Conservation (phyloP, 164 flowering plant species). For the Chimonanthus praecox region DNA sequence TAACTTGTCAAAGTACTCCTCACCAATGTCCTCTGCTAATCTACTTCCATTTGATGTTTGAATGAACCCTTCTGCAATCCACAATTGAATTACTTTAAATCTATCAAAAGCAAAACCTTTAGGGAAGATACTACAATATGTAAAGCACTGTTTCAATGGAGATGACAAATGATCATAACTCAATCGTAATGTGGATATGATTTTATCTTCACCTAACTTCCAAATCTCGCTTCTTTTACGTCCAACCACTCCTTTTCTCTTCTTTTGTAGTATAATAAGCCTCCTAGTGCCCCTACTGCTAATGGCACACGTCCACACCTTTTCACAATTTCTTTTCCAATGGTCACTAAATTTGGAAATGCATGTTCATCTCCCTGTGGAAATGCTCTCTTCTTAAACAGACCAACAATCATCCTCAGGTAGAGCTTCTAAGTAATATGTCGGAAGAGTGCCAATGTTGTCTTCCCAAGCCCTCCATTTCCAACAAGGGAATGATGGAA, state of each 20-base stretch:
- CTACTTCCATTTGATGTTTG: not conserved
- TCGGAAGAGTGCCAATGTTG: not conserved
- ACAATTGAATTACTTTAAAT: constrained; percentile 8
- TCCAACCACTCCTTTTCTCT: too few relatives aligned
- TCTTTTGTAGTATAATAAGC: too few relatives aligned
- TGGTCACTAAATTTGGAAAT: too few relatives aligned
- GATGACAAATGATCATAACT: constrained; percentile 2
- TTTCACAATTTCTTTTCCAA: too few relatives aligned
- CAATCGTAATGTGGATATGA: not conserved
- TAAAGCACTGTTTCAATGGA: constrained; percentile 14
- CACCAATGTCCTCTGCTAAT: not conserved
- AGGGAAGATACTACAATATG: constrained; percentile 14
- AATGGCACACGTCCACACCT: too few relatives aligned
- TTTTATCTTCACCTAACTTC: too few relatives aligned
- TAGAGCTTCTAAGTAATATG: not conserved
- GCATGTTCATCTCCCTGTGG: not conserved
- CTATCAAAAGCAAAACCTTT: constrained; percentile 6
- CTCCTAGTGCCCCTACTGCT: too few relatives aligned
- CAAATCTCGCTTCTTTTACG: too few relatives aligned
- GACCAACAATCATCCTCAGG: not conserved
- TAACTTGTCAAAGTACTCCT: not conserved
- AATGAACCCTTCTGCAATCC: constrained; percentile 11
- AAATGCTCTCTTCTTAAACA: not conserved
- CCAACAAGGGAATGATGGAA: not conserved
- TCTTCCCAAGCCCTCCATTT: not conserved